Evolutionary conservation across 345 rosid species (phyloP).

Genomic region (Lenwebbia sp.): DNA sequence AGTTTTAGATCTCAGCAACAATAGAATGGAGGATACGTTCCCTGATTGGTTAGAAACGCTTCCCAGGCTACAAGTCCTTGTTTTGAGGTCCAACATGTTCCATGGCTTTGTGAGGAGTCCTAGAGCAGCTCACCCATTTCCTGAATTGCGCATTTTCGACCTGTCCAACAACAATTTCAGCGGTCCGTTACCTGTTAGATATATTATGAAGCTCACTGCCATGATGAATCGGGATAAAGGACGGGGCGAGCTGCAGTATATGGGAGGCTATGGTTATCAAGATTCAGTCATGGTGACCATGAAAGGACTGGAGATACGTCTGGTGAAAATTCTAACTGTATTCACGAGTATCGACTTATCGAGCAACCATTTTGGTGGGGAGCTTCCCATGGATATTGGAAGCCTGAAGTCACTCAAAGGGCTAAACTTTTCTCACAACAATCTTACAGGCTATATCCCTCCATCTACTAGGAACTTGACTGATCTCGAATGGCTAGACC

Average conservation of each 20-base stretch:
- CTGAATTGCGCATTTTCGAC: not conserved
- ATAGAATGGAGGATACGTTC: not conserved
- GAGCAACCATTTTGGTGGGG: not conserved
- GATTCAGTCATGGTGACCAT: not conserved
- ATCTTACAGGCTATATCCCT: not conserved
- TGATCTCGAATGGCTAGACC: not conserved
- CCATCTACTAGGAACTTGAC: not conserved
- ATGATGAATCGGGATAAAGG: not conserved
- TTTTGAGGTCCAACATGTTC: not conserved
- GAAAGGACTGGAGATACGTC: not conserved
- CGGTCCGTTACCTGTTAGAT: not conserved
- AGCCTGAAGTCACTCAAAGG: not conserved
- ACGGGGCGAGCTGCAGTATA: fast-evolving
- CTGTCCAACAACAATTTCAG: not conserved
- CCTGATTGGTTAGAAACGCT: not conserved
- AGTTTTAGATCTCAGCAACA: not conserved
- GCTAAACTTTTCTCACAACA: not conserved
- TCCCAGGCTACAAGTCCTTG: not conserved
- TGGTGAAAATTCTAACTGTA: not conserved
- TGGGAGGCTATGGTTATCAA: not conserved
- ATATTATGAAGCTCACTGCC: not conserved
- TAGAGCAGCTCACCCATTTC: not conserved
- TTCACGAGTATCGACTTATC: not conserved
- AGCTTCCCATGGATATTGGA: not conserved
- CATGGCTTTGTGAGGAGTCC: not conserved